Conservation (phyloP, 73 alveolate genomes). For the Tetrahymena borealis region DNA sequence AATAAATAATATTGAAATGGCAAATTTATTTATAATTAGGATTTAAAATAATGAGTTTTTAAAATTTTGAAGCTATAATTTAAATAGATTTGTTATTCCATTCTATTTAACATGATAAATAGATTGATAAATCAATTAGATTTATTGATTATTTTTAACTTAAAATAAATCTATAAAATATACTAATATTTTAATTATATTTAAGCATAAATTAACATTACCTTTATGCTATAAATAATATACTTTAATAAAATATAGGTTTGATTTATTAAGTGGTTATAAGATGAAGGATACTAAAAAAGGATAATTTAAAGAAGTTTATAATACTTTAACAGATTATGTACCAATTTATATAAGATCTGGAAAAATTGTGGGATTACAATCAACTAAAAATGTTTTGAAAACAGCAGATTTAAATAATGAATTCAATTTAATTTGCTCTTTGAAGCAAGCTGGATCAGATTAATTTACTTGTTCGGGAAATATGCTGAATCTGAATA, state of each 20-base stretch:
- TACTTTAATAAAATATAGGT: neutral
- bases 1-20: too few relatives aligned
- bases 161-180: too few relatives aligned
- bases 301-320: neutral
- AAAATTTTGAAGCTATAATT: too few relatives aligned
- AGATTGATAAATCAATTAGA: too few relatives aligned
- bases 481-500: neutral
- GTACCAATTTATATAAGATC: neutral
- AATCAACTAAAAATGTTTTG: neutral
- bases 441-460: neutral
- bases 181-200: too few relatives aligned
- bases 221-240: too few relatives aligned
- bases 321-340: neutral
- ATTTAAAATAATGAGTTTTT: too few relatives aligned
- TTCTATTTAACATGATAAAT: too few relatives aligned
- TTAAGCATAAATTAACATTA: too few relatives aligned
- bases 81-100: too few relatives aligned
- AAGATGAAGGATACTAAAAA: neutral
- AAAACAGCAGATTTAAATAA: neutral
- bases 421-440: neutral
- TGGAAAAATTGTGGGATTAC: neutral
- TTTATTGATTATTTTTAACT: too few relatives aligned
- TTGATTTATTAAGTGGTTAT: neutral
- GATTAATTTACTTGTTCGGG: neutral
- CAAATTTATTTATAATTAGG: too few relatives aligned